Base-by-base conservation (phyloP, 1,284 basidiomycete genomes). In the Pseudozyma flocculosa region DNA sequence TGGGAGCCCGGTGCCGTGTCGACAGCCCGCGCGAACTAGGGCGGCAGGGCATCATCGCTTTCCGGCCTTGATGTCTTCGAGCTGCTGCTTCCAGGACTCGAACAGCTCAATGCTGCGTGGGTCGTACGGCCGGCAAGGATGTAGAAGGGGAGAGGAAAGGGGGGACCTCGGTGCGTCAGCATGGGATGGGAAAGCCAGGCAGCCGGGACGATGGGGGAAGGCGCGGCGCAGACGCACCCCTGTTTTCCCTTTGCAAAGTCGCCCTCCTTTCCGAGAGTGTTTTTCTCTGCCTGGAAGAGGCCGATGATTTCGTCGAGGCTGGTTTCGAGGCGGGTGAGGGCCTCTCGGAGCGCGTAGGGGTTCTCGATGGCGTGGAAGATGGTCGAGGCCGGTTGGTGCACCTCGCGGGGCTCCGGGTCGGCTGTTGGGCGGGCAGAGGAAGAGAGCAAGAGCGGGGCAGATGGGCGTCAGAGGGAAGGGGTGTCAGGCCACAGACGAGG, bases 291-390 rank as follows among this genome's bases (percentile, higher is more conserved):
- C 42, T 73, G 56, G 57, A 72, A 73, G 7, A 73, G 44, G 18
- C 32, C 36, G 48, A 73, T 72, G 43, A 73, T 38, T 17, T 73
- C 71, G 48, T 73, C 71, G 8, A 73, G 47, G 4, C 46, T 38
- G 18, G 50, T n/a, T 42, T 73, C 69, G 45, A 73, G 58, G 21
- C 61, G 68, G 46, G 36, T 70, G 8, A 73, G 39, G 0, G 68
- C 56, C 43, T 70, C 69, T 18, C 63, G 55, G 17, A 73, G 56
- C 0, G 67, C 67, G 43, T 71, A 72, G 4, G 71, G 68, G 47
- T 73, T 73, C 45, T 73, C 71, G 48, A 73, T 70, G 23, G 61
- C 49, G 17, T 43, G 41, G 29, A 61, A 64, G 49, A 73, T 73
- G 30, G 71, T 68, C 10, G 48, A 30, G 26, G 58, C 54, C 21